Evolutionary conservation across 164 flowering plant genomes (phyloP), one percentile per base, ranked within the genome.

Genomic region (Dillenia suffruticosa): DNA sequence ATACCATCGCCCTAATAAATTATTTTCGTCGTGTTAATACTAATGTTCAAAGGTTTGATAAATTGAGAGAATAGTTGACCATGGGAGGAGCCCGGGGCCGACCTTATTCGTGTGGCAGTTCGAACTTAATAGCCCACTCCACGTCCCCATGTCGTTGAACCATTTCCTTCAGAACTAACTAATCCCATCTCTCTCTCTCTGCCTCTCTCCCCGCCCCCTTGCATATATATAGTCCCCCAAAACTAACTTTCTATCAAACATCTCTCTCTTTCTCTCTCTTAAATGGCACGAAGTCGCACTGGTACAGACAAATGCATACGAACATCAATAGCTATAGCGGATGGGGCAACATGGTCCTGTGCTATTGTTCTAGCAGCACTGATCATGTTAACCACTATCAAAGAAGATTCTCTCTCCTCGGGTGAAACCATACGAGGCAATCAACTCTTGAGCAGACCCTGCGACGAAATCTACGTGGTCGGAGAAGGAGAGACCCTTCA

Each of bases 401-500:
- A 50, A 19, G 71, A 70, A 59, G 64, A 11, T 9, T 45, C 59
- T 4, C 6, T 13, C 47, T 2, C 46, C 1, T 15, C 3, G 3
- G 61, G 43, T 1, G 66, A 53, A 5, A 4, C 46, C 2, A 52
- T 60, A 47, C 61, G 54, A 51, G 72, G 76, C 8, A 61, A 12
- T 49, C 60, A 52, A 47, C 49, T 74, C 17, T 14, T 45, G n/a
- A 44, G 26, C 52, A 49, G 73, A 10, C 79, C 78, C 3, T 81
- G 84, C 49, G 82, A 78, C 19, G 84, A 81, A 46, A 74, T 81
- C 3, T 81, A 81, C 26, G 78, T 81, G 2, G 82, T 81, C 40
- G 80, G 79, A 57, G 84, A 78, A 69, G 82, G 84, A 1, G 84
- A 81, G 57, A 81, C 84, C 22, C 75, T 81, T 16, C 74, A 81